Conservation (phyloP, 1,139 yeast species). For the Diutina catenulata region DNA sequence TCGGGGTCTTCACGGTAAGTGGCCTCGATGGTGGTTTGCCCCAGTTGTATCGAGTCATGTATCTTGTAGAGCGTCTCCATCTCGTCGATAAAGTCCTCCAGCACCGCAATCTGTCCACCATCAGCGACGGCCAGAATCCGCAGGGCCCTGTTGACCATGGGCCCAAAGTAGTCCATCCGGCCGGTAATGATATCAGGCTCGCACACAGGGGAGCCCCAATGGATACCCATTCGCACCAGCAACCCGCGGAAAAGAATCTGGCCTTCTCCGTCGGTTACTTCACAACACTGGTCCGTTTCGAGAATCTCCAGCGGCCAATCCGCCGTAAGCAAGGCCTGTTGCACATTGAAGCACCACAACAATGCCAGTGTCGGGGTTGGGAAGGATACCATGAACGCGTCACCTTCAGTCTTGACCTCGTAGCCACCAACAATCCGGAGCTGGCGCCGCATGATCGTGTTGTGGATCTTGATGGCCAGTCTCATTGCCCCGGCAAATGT, state of each 20-base stretch:
- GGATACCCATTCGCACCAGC: constrained; percentile 95
- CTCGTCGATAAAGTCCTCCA: constrained; percentile 71
- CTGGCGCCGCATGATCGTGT: constrained; percentile 88
- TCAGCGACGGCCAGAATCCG: constrained; percentile 92
- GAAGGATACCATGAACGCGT: constrained; percentile 97
- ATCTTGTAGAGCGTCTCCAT: constrained; percentile 45
- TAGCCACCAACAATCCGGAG: constrained; percentile 90
- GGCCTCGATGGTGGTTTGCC: constrained; percentile 29
- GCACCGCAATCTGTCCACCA: constrained; percentile 93
- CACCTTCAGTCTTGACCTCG: constrained; percentile 98
- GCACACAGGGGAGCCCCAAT: constrained; percentile 97
- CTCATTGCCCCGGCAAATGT: constrained; percentile 90
- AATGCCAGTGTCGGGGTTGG: constrained; percentile 87
- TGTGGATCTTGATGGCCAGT: constrained; percentile 90
- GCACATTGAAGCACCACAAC: constrained; percentile 91
- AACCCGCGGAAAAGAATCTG: constrained; percentile 69
- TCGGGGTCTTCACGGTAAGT: constrained; percentile 53
- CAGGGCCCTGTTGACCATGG: constrained; percentile 94
- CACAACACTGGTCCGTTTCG: constrained; percentile 76
- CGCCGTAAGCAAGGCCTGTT: constrained; percentile 64
- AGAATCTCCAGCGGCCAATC: constrained; percentile 96
- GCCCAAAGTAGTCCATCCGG: constrained; percentile 98
- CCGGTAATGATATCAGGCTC: constrained; percentile 90
- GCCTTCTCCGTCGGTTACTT: constrained; percentile 59
- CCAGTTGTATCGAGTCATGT: constrained; percentile 35